Evolutionary conservation across 208 protist species (phyloP).

Genomic region (Wallacemonas sp.): DNA sequence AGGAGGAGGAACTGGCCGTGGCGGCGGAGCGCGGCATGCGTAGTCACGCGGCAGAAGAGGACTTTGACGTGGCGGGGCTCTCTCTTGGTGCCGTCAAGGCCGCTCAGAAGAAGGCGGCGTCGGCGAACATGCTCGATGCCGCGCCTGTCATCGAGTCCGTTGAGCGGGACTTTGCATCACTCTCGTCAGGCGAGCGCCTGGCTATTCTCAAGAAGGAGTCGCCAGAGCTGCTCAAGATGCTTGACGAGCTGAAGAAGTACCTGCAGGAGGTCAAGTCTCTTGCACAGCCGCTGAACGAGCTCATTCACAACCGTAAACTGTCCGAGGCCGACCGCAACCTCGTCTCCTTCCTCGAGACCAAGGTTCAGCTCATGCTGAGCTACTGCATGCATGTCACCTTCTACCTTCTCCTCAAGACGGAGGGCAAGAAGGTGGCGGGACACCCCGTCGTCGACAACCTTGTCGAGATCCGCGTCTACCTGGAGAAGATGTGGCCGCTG

Average conservation of each 20-base stretch:
- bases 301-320: slow-evolving; percentile 80
- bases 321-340: slow-evolving; percentile 76
- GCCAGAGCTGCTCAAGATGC: slow-evolving; percentile 89
- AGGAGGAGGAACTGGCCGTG: slow-evolving; percentile 83
- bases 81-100: slow-evolving; percentile 23
- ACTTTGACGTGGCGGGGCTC: slow-evolving; percentile 84
- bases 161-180: slow-evolving; percentile 86
- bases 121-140: slow-evolving; percentile 35
- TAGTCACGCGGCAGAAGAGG: slow-evolving; percentile 55
- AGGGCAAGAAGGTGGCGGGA: slow-evolving; percentile 90
- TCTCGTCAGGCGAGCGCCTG: slow-evolving; percentile 86
- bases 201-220: slow-evolving; percentile 89
- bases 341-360: slow-evolving; percentile 88
- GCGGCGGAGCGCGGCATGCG: slow-evolving; percentile 61
- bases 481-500: slow-evolving; percentile 95
- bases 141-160: slow-evolving; percentile 83
- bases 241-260: slow-evolving; percentile 86
- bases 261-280: slow-evolving; percentile 86
- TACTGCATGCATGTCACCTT: slow-evolving; percentile 96
- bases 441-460: slow-evolving; percentile 95
- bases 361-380: slow-evolving; percentile 94
- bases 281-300: slow-evolving; percentile 77
- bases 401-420: slow-evolving; percentile 93
- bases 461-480: slow-evolving; percentile 91
- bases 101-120: slow-evolving; percentile 23